These are phyloP conservation scores for Primulina eburnea DNA, from an alignment of 257 asterid genomes.

Conservation along the genomic window DNA sequence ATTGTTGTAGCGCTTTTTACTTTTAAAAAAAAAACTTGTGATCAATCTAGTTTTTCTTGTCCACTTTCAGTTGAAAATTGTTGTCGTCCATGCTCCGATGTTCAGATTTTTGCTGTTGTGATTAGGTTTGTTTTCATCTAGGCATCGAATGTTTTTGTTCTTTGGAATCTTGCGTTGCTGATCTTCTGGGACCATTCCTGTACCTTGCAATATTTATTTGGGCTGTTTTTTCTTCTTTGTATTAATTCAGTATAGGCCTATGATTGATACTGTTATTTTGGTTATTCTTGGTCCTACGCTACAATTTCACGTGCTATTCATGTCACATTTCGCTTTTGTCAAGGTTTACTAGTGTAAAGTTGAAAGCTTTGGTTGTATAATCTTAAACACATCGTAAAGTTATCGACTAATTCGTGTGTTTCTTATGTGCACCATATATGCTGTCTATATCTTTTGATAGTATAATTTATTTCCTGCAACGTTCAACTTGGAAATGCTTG, in stretches of 20 bases:
- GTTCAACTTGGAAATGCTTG: not conserved
- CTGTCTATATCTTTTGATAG: not conserved
- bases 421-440: not conserved
- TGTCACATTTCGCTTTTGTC: not conserved
- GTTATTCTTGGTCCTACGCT: too few species aligned
- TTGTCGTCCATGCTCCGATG: slow-evolving; percentile 8
- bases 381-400: not conserved
- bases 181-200: too few species aligned
- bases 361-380: not conserved
- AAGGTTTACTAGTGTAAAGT: not conserved
- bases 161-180: too few species aligned
- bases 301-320: not conserved
- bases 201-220: not conserved
- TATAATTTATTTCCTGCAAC: too few species aligned
- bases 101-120: slow-evolving; percentile 5
- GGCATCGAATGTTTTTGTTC: too few species aligned
- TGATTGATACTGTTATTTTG: not conserved
- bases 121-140: slow-evolving; percentile 6
- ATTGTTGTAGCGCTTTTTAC: slow-evolving; percentile 42
- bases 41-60: slow-evolving; percentile 18
- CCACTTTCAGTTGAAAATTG: slow-evolving; percentile 7
- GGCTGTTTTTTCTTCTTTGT: not conserved
- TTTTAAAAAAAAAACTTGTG: not conserved
- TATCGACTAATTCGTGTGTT: not conserved
- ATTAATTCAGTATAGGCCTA: not conserved